These are phyloP conservation scores for Ilyonectria mors-panacis DNA, from an alignment of 2,329 filamentous ascomycete genomes.

Conservation along the genomic window DNA sequence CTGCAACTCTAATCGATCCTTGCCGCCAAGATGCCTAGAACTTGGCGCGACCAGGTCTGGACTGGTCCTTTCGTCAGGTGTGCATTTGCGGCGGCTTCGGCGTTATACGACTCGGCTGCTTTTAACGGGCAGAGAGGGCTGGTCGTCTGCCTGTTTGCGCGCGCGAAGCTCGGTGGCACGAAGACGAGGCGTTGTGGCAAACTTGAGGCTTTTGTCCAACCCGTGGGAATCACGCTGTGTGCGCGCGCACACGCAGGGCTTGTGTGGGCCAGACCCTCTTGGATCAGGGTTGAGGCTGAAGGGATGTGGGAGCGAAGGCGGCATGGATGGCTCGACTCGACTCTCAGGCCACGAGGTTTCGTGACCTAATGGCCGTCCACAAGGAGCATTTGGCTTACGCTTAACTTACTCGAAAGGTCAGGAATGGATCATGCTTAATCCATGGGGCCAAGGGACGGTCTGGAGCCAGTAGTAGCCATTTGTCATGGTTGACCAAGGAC, in stretches of 20 bases:
- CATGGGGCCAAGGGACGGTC: neutral
- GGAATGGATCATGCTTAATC: conserved; percentile 30
- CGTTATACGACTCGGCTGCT: conserved; percentile 15
- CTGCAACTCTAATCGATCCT: conserved; percentile 44
- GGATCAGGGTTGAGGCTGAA: conserved; percentile 33
- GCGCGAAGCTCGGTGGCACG: too few relatives aligned
- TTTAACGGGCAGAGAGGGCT: neutral
- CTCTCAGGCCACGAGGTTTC: conserved; percentile 19
- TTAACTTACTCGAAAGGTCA: conserved; percentile 20
- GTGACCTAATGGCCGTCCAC: conserved; percentile 25
- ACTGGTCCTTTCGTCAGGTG: conserved; percentile 39
- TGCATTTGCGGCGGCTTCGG: conserved; percentile 30
- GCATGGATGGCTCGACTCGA: conserved; percentile 3
- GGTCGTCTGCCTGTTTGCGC: too few relatives aligned
- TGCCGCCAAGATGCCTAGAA: conserved; percentile 37
- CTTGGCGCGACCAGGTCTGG: conserved; percentile 38
- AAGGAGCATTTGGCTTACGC: conserved; percentile 36
- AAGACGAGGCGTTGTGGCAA: neutral
- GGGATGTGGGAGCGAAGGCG: neutral
- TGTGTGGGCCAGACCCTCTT: too few relatives aligned
- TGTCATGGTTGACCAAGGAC: conserved; percentile 43
- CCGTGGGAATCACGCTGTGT: too few relatives aligned
- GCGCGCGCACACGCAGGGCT: too few relatives aligned
- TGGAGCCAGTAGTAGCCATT: conserved; percentile 35
- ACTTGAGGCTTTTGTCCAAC: neutral